These are phyloP conservation scores for Rhexocercosporidium sp. DNA, from an alignment of 2,329 filamentous ascomycete genomes.

Conservation along the genomic window DNA sequence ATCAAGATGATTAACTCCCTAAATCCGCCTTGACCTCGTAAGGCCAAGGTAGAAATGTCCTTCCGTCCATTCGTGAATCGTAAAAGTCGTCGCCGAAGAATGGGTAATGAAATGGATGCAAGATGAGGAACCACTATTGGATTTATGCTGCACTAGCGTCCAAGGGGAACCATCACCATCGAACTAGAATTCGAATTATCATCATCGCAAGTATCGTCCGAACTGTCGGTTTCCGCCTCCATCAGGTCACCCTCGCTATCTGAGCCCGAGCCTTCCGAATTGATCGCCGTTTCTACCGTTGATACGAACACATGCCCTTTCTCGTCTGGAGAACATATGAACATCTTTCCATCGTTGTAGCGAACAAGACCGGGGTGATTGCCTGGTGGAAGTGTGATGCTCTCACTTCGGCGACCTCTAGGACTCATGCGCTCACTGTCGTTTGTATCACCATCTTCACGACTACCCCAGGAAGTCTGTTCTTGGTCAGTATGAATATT, in stretches of 20 bases:
- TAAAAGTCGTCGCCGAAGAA: constrained; percentile 32
- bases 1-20: not conserved
- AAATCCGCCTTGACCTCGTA: not conserved
- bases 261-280: constrained; percentile 18
- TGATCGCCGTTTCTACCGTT: constrained; percentile 2
- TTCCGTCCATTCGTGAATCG: constrained; percentile 28
- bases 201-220: constrained; percentile 32
- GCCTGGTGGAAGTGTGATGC: constrained; percentile 51
- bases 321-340: constrained; percentile 8
- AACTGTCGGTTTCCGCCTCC: constrained; percentile 5
- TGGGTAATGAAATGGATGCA: constrained; percentile 21
- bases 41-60: not conserved
- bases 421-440: constrained; percentile 64
- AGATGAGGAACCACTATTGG: constrained; percentile 26
- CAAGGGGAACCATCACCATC: constrained; percentile 30
- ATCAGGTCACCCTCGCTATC: constrained; percentile 21
- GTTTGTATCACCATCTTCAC: constrained; percentile 87
- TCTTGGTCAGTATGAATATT: constrained; percentile 22
- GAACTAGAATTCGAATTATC: constrained; percentile 32
- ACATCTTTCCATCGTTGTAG: constrained; percentile 47
- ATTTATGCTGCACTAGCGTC: constrained; percentile 44
- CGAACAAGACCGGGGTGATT: constrained; percentile 50
- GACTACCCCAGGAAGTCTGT: constrained; percentile 94
- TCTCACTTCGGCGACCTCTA: constrained; percentile 41
- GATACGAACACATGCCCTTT: not conserved